Evolutionary conservation across 2,329 filamentous ascomycete species (phyloP), one percentile per base, ranked within the genome.

Genomic region (Paracorniculantispora psalliotae): DNA sequence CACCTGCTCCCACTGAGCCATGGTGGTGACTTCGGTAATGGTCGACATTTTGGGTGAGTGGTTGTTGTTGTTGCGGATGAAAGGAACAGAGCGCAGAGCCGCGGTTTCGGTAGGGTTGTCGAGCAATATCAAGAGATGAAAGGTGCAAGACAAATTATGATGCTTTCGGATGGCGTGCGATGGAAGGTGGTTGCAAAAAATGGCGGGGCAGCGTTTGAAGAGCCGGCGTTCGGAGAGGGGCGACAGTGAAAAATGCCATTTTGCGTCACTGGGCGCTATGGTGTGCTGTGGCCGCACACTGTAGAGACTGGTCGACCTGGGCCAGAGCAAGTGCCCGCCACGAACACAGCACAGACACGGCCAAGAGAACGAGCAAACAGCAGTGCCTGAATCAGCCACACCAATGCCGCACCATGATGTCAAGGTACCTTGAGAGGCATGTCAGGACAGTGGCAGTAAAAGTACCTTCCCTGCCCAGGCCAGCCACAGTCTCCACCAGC

Each of bases 21-120:
- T 85, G 67, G 83, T 86, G 66, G 85, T 82, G 75, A 97, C 88
- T 69, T 96, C 89, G 64, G 82, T 84, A 69, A 97, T 84, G 61
- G 83, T 85, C 64, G 89, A 90, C 89, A 92, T 92, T 63, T 65
- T 77, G 65, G 33, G 48, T 37, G 30, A 21, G 44, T 53, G 23
- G 26, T 23, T 56, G 28, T 53, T 15, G 30, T n/a, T n/a, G n/a
- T n/a, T n/a, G 26, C 48, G 19, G n/a, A 19, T 51, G 25, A 58
- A 28, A 12, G 17, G 35, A 25, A 25, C 35, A 44, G 39, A 50
- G 30, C 30, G 12, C 30, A 33, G 30, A 26, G 37, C 19, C 13
- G 37, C 25, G 37, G 9, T 50, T 39, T 49, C 46, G 55, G 39
- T 49, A 25, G 43, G 9, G 41, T n/a, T 25, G 55, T 26, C 23